phyloP scores from a whole-genome alignment of 2,329 filamentous ascomycete genomes.

The Hypoxylon sp. region DNA sequence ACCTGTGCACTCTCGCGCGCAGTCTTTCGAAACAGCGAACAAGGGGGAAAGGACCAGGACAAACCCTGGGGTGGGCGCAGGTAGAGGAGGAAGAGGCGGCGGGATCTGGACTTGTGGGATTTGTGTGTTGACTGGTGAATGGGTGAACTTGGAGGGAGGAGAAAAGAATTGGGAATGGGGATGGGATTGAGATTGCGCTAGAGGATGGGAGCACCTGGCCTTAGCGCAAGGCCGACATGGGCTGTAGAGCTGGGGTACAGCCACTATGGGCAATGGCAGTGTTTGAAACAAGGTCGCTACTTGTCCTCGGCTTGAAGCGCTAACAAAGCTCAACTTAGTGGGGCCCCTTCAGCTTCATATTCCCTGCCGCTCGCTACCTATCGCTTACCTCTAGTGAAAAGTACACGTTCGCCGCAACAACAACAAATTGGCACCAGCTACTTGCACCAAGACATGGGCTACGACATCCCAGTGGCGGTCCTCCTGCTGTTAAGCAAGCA shows the following conservation, averaged over 20 bases:
- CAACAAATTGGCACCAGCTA: constrained; percentile 14
- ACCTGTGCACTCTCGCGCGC: constrained; percentile 38
- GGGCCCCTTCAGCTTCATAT: constrained; percentile 32
- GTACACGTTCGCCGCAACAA: not conserved
- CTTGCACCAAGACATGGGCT: constrained; percentile 21
- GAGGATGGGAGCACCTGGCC: constrained; percentile 35
- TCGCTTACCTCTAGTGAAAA: not conserved
- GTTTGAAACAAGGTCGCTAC: constrained; percentile 46
- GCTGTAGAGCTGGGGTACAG: constrained; percentile 47
- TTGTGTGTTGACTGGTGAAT: constrained; percentile 43
- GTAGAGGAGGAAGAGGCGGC: constrained; percentile 32
- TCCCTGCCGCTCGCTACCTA: constrained; percentile 14
- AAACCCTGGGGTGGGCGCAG: constrained; percentile 42
- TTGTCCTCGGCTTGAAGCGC: constrained; percentile 39
- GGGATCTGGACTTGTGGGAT: constrained; percentile 29
- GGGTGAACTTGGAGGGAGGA: constrained; percentile 35
- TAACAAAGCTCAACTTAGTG: constrained; percentile 39
- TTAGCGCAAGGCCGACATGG: constrained; percentile 37
- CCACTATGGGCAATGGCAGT: constrained; percentile 47
- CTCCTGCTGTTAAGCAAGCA: constrained; percentile 25
- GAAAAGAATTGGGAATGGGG: constrained; percentile 39
- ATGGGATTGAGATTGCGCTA: constrained; percentile 44
- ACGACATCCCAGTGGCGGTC: constrained; percentile 12
- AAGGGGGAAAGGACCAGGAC: constrained; percentile 41
- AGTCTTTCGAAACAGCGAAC: constrained; percentile 42